Conservation (phyloP, 1,284 basidiomycete genomes). For the Fomitopsis pinicola region DNA sequence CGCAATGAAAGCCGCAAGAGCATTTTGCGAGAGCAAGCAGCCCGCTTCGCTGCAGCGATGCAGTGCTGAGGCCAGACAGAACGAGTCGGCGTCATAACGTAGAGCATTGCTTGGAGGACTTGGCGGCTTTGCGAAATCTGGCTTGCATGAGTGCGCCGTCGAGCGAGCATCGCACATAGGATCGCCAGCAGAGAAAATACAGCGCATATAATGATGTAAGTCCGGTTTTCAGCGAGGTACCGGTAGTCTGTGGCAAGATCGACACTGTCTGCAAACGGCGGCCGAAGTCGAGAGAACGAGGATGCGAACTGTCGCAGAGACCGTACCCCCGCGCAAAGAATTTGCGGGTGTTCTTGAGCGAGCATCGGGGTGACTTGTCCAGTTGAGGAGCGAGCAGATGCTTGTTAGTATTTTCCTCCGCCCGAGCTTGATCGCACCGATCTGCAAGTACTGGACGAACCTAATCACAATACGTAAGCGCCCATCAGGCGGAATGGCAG, state of each 20-base stretch:
- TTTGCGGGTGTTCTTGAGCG: neutral
- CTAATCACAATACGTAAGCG: neutral
- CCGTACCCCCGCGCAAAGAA: neutral
- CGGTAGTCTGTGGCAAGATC: neutral
- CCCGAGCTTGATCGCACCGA: neutral
- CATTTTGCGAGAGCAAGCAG: neutral
- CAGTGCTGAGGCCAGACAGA: conserved; percentile 6
- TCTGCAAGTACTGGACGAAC: too few species aligned
- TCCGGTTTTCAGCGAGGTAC: neutral
- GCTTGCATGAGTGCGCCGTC: neutral
- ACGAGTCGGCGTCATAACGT: conserved; percentile 6
- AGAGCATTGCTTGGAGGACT: conserved; percentile 1
- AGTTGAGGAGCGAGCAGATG: too few species aligned
- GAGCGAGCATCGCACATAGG: neutral
- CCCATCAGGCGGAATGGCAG: too few species aligned
- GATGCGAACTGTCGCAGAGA: neutral
- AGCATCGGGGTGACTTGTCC: neutral
- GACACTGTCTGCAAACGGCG: neutral
- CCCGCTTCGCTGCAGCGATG: neutral
- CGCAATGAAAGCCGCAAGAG: conserved; percentile 1
- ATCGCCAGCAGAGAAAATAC: neutral
- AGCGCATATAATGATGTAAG: neutral
- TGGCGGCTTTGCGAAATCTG: neutral
- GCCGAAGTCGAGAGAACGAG: neutral
- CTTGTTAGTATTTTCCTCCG: neutral